A percentile compares a stretch with the other conserved stretches of the same genome.
These are phyloP conservation scores for Acephala macrosclerotiorum DNA, from an alignment of 2,329 filamentous ascomycete genomes.

Conservation along the genomic window DNA sequence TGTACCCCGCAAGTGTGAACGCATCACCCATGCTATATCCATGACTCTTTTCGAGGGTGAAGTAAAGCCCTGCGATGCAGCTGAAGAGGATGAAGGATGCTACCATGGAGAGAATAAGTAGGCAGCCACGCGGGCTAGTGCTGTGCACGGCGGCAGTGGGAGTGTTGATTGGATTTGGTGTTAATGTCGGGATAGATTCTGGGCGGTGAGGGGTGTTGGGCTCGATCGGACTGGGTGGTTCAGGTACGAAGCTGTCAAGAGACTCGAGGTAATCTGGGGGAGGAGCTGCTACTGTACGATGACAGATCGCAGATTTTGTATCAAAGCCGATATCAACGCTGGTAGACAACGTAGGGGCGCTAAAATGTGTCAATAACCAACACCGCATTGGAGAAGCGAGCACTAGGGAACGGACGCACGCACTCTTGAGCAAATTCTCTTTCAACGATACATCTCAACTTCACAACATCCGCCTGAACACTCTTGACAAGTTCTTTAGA, in stretches of 20 bases:
- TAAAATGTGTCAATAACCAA: background rate
- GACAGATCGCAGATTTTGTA: background rate
- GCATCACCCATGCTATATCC: slow-evolving; percentile 15
- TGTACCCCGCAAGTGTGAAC: slow-evolving; percentile 5
- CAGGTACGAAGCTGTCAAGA: no score
- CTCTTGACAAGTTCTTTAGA: background rate
- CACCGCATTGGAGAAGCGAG: background rate
- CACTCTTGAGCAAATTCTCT: no score
- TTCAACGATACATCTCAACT: no score
- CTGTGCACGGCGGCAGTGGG: background rate
- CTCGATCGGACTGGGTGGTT: background rate
- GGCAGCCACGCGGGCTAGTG: background rate
- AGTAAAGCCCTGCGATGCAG: slow-evolving; percentile 4
- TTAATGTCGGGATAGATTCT: background rate
- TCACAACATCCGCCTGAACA: background rate
- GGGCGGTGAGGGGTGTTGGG: background rate
- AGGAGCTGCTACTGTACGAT: background rate
- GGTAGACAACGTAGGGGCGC: background rate
- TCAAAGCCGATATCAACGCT: background rate
- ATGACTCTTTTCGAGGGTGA: slow-evolving; percentile 1
- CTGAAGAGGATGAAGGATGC: background rate
- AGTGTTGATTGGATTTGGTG: background rate
- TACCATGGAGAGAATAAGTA: background rate
- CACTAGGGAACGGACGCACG: no score
- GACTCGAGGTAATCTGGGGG: background rate